These are phyloP conservation scores for Sclerotinia spermophila DNA, from an alignment of 2,329 filamentous ascomycete species.

Conservation along the genomic window DNA sequence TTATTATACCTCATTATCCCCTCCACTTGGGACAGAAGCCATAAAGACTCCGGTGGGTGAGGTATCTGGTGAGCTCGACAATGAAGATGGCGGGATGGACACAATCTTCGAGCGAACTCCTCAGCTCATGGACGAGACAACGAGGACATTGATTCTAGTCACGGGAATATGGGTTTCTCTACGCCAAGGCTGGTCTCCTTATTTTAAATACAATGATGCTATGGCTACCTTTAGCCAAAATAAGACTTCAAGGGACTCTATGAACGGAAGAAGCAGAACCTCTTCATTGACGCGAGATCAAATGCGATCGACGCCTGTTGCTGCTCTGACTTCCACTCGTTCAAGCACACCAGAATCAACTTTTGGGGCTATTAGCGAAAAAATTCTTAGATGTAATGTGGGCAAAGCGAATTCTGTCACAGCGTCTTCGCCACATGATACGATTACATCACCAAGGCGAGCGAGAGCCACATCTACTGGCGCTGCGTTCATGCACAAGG, in stretches of 20 bases:
- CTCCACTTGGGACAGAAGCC: slow-evolving; percentile 47
- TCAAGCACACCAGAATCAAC: slow-evolving; percentile 31
- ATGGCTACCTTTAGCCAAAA: slow-evolving; percentile 23
- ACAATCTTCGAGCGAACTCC: slow-evolving; percentile 37
- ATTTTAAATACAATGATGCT: slow-evolving; percentile 38
- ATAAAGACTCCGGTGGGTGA: slow-evolving; percentile 25
- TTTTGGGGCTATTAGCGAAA: slow-evolving; percentile 24
- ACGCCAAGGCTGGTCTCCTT: slow-evolving; percentile 44
- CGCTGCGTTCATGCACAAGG: slow-evolving; percentile 44
- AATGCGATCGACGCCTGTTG: slow-evolving; percentile 20
- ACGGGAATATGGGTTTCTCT: slow-evolving; percentile 52
- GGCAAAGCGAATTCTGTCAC: slow-evolving; percentile 23
- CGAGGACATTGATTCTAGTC: slow-evolving; percentile 49
- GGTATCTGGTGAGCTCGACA: slow-evolving; percentile 19
- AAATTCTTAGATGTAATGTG: slow-evolving; percentile 26
- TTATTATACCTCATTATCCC: slow-evolving; percentile 56
- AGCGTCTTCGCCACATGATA: slow-evolving; percentile 21
- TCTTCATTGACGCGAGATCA: slow-evolving; percentile 32
- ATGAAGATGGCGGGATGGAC: slow-evolving; percentile 17
- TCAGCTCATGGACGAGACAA: slow-evolving; percentile 42
- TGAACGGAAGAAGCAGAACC: slow-evolving; percentile 26
- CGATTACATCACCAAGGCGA: slow-evolving; percentile 38
- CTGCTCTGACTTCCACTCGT: slow-evolving; percentile 11
- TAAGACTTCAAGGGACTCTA: slow-evolving; percentile 16
- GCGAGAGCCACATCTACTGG: slow-evolving; percentile 46